Evolutionary conservation across 2,329 filamentous ascomycete species (phyloP).

Genomic region (Xylariaceae sp.): DNA sequence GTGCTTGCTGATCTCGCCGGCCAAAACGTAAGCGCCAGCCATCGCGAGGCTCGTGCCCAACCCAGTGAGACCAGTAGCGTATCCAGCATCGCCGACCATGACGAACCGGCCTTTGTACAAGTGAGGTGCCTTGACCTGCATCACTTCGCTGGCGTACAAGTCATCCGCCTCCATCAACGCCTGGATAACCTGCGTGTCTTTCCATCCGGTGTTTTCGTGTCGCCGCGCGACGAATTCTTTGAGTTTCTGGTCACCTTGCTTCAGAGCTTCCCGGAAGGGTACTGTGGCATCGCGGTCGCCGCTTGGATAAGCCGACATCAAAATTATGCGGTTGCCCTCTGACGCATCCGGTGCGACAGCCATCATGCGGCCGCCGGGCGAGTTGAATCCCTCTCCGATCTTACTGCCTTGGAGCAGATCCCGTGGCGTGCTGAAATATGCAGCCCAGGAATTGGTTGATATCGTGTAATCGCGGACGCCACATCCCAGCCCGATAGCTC

Average conservation of each 20-base stretch:
- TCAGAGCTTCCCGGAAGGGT: constrained; percentile 38
- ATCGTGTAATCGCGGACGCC: constrained; percentile 36
- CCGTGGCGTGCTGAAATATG: constrained; percentile 38
- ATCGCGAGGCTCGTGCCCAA: constrained; percentile 38
- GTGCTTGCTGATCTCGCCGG: constrained; percentile 37
- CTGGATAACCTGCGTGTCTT: constrained; percentile 34
- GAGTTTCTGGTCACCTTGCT: constrained; percentile 31
- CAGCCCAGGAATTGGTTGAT: constrained; percentile 36
- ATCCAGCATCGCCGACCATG: constrained; percentile 41
- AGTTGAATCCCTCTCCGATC: constrained; percentile 35
- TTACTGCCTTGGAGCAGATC: constrained; percentile 37
- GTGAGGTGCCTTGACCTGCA: constrained; percentile 35
- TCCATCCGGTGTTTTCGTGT: constrained; percentile 40
- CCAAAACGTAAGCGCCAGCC: constrained; percentile 42
- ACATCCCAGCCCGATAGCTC: constrained; percentile 40
- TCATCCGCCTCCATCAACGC: constrained; percentile 33
- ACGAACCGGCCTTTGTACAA: constrained; percentile 37
- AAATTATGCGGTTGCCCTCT: constrained; percentile 28
- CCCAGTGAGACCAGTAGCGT: constrained; percentile 38
- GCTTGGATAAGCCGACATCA: constrained; percentile 35
- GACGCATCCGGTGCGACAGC: constrained; percentile 31
- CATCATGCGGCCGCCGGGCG: constrained; percentile 36
- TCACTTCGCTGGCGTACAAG: constrained; percentile 38
- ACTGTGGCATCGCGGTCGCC: constrained; percentile 24
- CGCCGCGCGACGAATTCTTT: constrained; percentile 27